Percentiles rank a stretch among this genome's conserved stretches.
Evolutionary conservation across 768 basidiomycete genomes (phyloP).

Genomic region (Mycena latifolia): DNA sequence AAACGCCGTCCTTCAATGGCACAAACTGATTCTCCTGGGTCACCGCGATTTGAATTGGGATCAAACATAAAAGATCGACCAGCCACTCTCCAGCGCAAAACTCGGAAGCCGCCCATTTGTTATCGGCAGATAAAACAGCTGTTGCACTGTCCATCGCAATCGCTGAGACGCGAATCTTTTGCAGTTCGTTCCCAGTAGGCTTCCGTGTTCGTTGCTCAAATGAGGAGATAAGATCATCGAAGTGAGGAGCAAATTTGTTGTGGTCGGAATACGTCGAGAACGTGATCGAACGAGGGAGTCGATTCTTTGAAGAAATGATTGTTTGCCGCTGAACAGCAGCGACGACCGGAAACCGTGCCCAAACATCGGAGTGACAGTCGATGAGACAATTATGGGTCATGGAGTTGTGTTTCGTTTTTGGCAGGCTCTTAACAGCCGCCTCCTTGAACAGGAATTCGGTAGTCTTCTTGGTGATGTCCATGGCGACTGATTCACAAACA

Average conservation of each 20-base stretch:
- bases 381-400: slow-evolving; percentile 62
- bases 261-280: slow-evolving; percentile 57
- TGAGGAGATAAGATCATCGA: slow-evolving; percentile 53
- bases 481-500: slow-evolving; percentile 53
- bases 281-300: slow-evolving; percentile 48
- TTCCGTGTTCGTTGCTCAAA: slow-evolving; percentile 66
- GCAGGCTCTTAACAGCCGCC: slow-evolving; percentile 43
- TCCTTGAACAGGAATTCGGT: slow-evolving; percentile 69
- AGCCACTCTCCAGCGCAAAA: slow-evolving; percentile 71
- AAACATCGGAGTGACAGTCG: slow-evolving; percentile 67
- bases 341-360: slow-evolving; percentile 70
- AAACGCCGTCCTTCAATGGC: slow-evolving; percentile 66
- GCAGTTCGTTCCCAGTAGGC: slow-evolving; percentile 60
- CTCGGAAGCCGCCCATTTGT: slow-evolving; percentile 48
- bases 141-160: slow-evolving; percentile 43
- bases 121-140: slow-evolving; percentile 31
- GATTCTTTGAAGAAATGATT: slow-evolving; percentile 48
- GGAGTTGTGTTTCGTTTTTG: slow-evolving; percentile 23
- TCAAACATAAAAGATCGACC: slow-evolving; percentile 68
- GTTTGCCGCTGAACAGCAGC: slow-evolving; percentile 63
- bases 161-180: slow-evolving; percentile 49
- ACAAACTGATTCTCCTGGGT: slow-evolving; percentile 70
- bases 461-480: slow-evolving; percentile 65
- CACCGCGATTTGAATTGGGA: slow-evolving; percentile 73
- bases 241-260: slow-evolving; percentile 53